Evolutionary conservation across 345 rosid species (phyloP).

Genomic region (Ceriops decandra): DNA sequence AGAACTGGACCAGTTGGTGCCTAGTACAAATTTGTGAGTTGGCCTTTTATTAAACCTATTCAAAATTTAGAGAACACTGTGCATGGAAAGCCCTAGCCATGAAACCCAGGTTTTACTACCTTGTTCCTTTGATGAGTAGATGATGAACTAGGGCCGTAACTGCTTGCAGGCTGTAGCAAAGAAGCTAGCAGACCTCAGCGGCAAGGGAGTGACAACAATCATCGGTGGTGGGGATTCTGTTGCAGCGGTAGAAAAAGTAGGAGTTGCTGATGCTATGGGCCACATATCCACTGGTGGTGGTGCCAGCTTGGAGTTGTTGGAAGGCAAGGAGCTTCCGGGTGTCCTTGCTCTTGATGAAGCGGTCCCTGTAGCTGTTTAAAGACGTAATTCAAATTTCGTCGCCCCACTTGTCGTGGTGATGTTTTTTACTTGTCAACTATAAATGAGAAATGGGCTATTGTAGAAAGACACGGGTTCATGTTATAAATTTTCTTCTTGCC

Average conservation of each 20-base stretch:
- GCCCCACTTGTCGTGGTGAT: not conserved
- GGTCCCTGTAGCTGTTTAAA: slow-evolving; percentile 40
- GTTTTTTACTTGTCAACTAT: not conserved
- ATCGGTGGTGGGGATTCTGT: slow-evolving; percentile 92
- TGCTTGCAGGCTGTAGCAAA: slow-evolving; percentile 69
- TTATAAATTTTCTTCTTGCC: no score
- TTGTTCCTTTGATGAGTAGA: slow-evolving; percentile 1
- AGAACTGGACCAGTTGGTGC: not conserved
- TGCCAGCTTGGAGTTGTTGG: slow-evolving; percentile 85
- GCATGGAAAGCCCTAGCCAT: not conserved
- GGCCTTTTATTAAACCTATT: not conserved
- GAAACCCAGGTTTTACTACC: not conserved
- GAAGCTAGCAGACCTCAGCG: slow-evolving; percentile 85
- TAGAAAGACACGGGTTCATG: not conserved
- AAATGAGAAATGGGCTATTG: slow-evolving; percentile 10
- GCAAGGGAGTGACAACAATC: slow-evolving; percentile 76
- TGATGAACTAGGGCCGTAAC: slow-evolving; percentile 8
- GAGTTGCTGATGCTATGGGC: slow-evolving; percentile 75
- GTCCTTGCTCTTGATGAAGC: slow-evolving; percentile 82
- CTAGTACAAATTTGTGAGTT: not conserved
- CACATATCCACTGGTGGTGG: slow-evolving; percentile 94
- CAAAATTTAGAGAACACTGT: not conserved
- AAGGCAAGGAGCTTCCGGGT: slow-evolving; percentile 83
- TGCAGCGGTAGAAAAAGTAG: slow-evolving; percentile 76
- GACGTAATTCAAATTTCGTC: slow-evolving; percentile 16